Evolutionary conservation across 345 rosid genomes (phyloP), one percentile per base, ranked within the genome.

Genomic region (Populus alba): DNA sequence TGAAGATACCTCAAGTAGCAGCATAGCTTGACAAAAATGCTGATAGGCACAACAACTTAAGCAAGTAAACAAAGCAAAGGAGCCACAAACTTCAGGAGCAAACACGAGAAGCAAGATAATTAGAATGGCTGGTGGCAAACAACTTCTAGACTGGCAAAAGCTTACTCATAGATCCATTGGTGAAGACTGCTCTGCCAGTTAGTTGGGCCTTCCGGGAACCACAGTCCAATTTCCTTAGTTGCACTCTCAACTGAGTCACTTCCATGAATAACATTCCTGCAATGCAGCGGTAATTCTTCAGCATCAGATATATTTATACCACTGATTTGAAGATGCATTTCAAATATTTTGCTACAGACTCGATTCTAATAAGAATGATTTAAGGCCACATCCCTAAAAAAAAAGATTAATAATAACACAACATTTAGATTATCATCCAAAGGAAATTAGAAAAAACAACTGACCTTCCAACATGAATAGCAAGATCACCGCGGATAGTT

Each of bases 401-500:
- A 47, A 15, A 2, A 47, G 51, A 47, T 13, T 6, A 12, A 47
- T 47, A 13, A 41, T 10, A 41, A 41, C 45, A 10, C 13, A 41
- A 12, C 45, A 10, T 41, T 15, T 15, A 45, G 1, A 3, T 57
- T 10, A 1, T 51, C 57, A 55, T 22, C 62, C 12, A 55, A 0
- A 2, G 25, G 62, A 22, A 57, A 57, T 57, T 57, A 25, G 15
- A 11, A 2, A 41, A 27, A 77, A 4, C 11, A 65, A 35, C 4
- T 66, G 79, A 91, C 97, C 97, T 89, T 87, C 98, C 99, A 77
- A 91, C 91, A 66, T 92, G 97, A 77, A 96, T 89, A 0, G 98
- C 97, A 57, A 79, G 91, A 75, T 94, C 98, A 7, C 99, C 99
- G 70, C 99, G 97, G 83, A 96, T 96, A 49, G 99, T 96, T 80